Base-by-base conservation (phyloP, 306 rosid species). In the Abrus pulchellus region DNA sequence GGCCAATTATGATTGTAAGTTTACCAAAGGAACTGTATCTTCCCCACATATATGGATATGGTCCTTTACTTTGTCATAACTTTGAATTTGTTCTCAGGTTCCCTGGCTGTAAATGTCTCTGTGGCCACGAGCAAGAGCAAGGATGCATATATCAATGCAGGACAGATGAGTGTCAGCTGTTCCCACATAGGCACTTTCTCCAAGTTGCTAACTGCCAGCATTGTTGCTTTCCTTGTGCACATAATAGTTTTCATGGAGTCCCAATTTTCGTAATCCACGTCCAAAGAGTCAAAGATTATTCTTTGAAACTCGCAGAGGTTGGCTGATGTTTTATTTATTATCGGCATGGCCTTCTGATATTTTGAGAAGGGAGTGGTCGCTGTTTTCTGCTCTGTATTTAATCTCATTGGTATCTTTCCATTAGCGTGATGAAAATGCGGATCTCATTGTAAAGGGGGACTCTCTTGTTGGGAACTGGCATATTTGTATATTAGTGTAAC, bases 1-100 rank as follows among this genome's bases (percentile, higher is more conserved):
- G 99, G 86, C 97, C 0, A 84, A 86, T 83, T 94, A 92, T 44
- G 95, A 94, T 61, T 94, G 97, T 94, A 86, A 94, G 97, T 82
- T 84, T 28, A 63, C 68, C 72, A 30, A 52, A 10, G 34, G 41
- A 71, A 63, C 76, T 11, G n/a, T 11, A 80, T 47, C 50, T 60
- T 50, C 47, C n/a, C 44, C 41, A 66, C 77, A 10, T 68, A 53
- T 52, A 57, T 45, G 45, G 66, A 53, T 52, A 57, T 45, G 45
- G 66, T 69, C 27, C 71, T 36, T 71, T 71, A 38, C 50, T 54
- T 44, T 59, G 64, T 63, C 65, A 43, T 80, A 50, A 81, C 49
- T 44, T 41, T 34, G 32, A 45, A 67, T 56, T 56, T 77, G 55
- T 82, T 71, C 71, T 41, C 93, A 95, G 99, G 99, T 82, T 93